Evolutionary conservation across 306 rosid species (phyloP), one percentile per base, ranked within the genome.

Genomic region (Pyrus betulifolia): DNA sequence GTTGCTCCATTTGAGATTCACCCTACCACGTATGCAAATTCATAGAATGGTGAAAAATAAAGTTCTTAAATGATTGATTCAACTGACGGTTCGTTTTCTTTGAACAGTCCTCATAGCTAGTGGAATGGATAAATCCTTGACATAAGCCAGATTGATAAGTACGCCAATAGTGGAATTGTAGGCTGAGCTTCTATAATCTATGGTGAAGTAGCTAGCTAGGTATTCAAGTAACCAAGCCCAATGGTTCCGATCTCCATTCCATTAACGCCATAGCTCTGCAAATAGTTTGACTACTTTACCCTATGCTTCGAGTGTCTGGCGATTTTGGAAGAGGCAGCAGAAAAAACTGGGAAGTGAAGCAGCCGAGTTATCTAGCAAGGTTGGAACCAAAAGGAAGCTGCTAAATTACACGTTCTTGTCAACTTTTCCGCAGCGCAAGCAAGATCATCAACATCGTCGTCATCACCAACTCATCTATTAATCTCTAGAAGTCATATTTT

Each of bases 61-160:
- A 74, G 59, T 69, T 19, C n/a, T 52, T 40, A 44, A 28, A 63
- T 85, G 42, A 80, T 76, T 22, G 18, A 21, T 59, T n/a, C 33
- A 65, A 19, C 33, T 52, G 22, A 4, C 27, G 7, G 38, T 6
- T 17, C 7, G 7, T 61, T 21, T 69, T 55, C 10, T 27, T n/a
- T 80, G 84, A 88, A 93, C 93, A 35, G 89, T 90, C 84, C 87
- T 93, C 75, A 67, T 70, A 74, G 78, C 83, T 33, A 85, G 91
- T 83, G 89, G 91, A 63, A 57, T 85, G 83, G 87, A 88, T 21
- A 68, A 76, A 69, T 85, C 51, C 89, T 93, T 30, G 98, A 93
- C 80, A 79, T 85, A 23, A 75, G 74, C 74, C 86, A 86, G 76
- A 75, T 91, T 61, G 87, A 85, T 19, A 77, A 78, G 70, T 90